Evolutionary conservation across 495 filamentous ascomycete species (phyloP).

Genomic region (Penicillium parvum): DNA sequence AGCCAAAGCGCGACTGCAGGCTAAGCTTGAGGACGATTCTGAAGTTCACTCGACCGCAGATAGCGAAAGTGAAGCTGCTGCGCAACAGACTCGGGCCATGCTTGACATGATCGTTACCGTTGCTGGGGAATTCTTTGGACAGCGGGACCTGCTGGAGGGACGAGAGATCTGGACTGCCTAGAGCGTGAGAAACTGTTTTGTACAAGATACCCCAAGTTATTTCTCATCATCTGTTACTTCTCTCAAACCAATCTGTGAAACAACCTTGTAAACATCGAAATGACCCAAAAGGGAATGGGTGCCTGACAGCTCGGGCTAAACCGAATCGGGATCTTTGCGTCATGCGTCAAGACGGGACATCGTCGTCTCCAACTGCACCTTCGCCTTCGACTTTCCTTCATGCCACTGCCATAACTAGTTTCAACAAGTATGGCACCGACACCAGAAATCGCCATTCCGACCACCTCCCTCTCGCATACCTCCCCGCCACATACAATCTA

Average conservation of each 20-base stretch:
- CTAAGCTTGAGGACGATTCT: conserved; percentile 33
- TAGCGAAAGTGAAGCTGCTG: conserved; percentile 11
- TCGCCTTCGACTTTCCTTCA: background rate
- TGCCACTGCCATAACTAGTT: background rate
- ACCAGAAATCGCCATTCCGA: conserved; percentile 78
- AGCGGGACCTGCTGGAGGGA: conserved; percentile 76
- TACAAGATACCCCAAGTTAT: conserved; percentile 17
- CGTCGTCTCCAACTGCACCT: no score
- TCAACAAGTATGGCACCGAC: conserved; percentile 60
- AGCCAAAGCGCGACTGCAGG: conserved; percentile 56
- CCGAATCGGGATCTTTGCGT: conserved; percentile 12
- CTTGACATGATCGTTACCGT: conserved; percentile 92
- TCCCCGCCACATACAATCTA: conserved; percentile 84
- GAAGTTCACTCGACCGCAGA: conserved; percentile 3
- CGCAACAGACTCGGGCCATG: conserved; percentile 42
- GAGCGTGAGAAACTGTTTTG: background rate
- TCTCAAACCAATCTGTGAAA: background rate
- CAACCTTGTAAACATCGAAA: background rate
- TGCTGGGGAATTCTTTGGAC: conserved; percentile 85
- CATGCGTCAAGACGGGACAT: no score
- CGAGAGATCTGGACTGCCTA: conserved; percentile 47
- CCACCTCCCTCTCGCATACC: conserved; percentile 56
- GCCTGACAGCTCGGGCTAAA: conserved; percentile 8
- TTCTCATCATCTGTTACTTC: background rate
- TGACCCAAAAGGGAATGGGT: background rate